Evolutionary conservation across 306 rosid species (phyloP), one percentile per base, ranked within the genome.

Genomic region (Sechiopsis laciniata): DNA sequence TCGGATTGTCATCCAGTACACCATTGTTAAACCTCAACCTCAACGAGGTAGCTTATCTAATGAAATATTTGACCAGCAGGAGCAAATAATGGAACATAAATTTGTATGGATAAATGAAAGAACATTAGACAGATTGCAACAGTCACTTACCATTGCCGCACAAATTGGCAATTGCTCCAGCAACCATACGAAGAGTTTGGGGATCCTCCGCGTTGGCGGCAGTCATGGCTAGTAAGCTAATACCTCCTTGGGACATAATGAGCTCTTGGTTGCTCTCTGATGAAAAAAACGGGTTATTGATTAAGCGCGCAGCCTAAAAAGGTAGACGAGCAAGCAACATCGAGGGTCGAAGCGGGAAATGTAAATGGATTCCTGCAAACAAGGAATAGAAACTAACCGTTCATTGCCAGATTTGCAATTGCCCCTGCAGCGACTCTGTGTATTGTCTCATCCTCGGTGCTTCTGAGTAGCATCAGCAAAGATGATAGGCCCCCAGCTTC

Each of bases 351-450:
- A 80, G 65, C 24, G 12, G 65, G 53, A 62, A 55, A 48, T 2
- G 2, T 48, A 62, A 55, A 48, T 2, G 2, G 21, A 69, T 45
- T 69, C 55, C 20, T 8, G 10, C 15, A 7, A 26, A 70, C 20
- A 68, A 48, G 56, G 58, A 14, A 69, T 7, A 24, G 12, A 69
- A 32, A 45, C 74, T 77, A 84, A 95, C 99, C 97, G 35, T 91
- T 95, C 99, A 95, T 95, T 77, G 99, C 99, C 74, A 95, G 84
- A 79, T 95, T 95, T 37, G 99, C 99, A 46, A 95, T 91, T 71
- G 99, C 99, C 57, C 99, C 99, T 8, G 99, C 97, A n/a, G 97
- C 97, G 78, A 95, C 99, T 89, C 99, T 86, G 72, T 89, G 97
- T 80, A 95, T 88, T 76, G 96, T 91, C 84, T 95, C 99, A 61